These are phyloP conservation scores for Aspergillus udagawae DNA, from an alignment of 2,329 filamentous ascomycete species.

Conservation along the genomic window DNA sequence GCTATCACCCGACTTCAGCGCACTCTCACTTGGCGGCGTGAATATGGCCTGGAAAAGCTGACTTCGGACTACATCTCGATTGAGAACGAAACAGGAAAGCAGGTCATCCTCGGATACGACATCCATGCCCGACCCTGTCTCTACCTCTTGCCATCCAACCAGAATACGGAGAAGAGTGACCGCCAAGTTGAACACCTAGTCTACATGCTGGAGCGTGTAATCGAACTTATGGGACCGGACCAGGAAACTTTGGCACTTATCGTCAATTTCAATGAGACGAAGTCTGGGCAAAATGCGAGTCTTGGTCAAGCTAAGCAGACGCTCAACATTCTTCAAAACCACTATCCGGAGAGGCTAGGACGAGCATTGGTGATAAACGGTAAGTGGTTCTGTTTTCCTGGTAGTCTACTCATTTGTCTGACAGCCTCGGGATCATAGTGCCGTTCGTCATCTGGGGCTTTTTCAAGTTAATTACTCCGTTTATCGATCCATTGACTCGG, in stretches of 20 bases:
- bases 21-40: slow-evolving; percentile 82
- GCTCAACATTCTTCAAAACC: slow-evolving; percentile 86
- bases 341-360: slow-evolving; percentile 91
- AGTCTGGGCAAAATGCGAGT: slow-evolving; percentile 70
- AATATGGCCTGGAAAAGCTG: slow-evolving; percentile 72
- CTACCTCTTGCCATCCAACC: slow-evolving; percentile 82
- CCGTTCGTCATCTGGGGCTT: slow-evolving; percentile 90
- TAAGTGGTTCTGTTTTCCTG: slow-evolving; percentile 41
- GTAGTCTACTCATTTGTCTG: background rate
- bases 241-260: slow-evolving; percentile 84
- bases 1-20: slow-evolving; percentile 73
- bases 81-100: slow-evolving; percentile 96
- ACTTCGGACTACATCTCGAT: slow-evolving; percentile 84
- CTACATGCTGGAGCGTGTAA: slow-evolving; percentile 87
- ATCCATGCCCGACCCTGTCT: slow-evolving; percentile 79
- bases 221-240: slow-evolving; percentile 81
- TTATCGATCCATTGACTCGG: slow-evolving; percentile 90
- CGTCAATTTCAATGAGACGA: slow-evolving; percentile 85
- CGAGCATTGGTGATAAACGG: slow-evolving; percentile 85
- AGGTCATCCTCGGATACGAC: slow-evolving; percentile 84
- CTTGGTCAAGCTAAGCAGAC: slow-evolving; percentile 75
- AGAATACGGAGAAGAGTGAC: slow-evolving; percentile 85
- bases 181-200: slow-evolving; percentile 91
- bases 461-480: slow-evolving; percentile 92
- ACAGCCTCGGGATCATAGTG: slow-evolving; percentile 48